phyloP scores from a whole-genome alignment of 2,329 filamentous ascomycete species.

The Aspergillus sp. region DNA sequence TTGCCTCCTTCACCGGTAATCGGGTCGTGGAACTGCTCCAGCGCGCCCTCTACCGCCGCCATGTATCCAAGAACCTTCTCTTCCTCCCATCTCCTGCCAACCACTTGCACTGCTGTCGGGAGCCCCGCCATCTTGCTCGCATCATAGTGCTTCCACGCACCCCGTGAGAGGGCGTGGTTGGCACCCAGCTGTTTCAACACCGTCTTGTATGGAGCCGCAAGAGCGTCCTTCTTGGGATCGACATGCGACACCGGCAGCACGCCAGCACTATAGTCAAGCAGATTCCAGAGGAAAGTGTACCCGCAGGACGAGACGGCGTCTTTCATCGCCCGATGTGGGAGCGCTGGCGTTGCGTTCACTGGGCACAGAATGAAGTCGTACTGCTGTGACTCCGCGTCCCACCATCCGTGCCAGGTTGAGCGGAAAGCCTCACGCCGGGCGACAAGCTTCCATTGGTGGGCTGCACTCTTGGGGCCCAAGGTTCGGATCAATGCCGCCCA shows the following conservation, averaged over 20 bases:
- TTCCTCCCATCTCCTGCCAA: conserved; percentile 77
- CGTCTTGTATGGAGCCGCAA: conserved; percentile 51
- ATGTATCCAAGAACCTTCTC: conserved; percentile 84
- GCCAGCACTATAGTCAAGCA: conserved; percentile 85
- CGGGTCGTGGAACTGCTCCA: conserved; percentile 52
- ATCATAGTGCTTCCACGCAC: conserved; percentile 85
- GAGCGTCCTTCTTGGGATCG: conserved; percentile 67
- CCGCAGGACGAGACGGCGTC: conserved; percentile 83
- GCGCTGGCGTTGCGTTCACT: conserved; percentile 86
- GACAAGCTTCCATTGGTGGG: conserved; percentile 81
- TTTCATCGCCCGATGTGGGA: conserved; percentile 83
- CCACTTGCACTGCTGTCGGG: conserved; percentile 81
- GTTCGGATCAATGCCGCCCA: conserved; percentile 76
- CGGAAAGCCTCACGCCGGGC: conserved; percentile 75
- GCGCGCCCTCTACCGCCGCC: conserved; percentile 72
- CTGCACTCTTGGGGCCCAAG: conserved; percentile 72
- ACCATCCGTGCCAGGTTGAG: conserved; percentile 79
- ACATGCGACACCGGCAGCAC: conserved; percentile 85
- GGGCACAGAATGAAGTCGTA: conserved; percentile 79
- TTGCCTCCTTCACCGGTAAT: conserved; percentile 32
- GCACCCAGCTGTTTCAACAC: conserved; percentile 37
- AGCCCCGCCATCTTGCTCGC: conserved; percentile 79
- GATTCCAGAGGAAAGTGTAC: conserved; percentile 90
- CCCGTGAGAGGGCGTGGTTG: conserved; percentile 75
- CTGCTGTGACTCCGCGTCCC: conserved; percentile 66